Base-by-base conservation (phyloP, 139 green algal genomes). In the Deuterostichococcus epilithicus region DNA sequence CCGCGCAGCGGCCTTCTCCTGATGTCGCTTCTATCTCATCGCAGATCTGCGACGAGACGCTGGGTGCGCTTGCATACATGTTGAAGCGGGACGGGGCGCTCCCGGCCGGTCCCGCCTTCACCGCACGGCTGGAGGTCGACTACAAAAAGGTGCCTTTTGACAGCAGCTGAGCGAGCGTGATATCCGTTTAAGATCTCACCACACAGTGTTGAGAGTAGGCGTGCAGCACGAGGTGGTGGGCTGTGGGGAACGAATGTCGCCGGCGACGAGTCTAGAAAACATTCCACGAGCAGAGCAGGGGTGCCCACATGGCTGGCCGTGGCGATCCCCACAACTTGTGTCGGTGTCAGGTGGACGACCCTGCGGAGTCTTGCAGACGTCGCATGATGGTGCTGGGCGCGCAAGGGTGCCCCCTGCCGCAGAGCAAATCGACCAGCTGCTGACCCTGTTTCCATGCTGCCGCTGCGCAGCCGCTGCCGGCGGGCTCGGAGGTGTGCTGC, bases 51-150 rank as follows among this genome's bases (percentile, higher is more conserved):
- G 84, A 88, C 36, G 84, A 88, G 73, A 86, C 79, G 22, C 76
- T 84, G 0, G 84, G 84, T 47, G 81, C 78, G 1, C 76, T 88
- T 0, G 82, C 78, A 34, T 88, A 81, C 38, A 45, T 83, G 39
- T 20, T 63, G 52, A 63, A 88, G 76, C 77, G 78, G 23, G 36
- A 72, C 1, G 79, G 79, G 26, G 25, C 75, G 38, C 39, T 86
- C 42, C 47, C 60, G 65, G 42, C 65, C 20, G 84, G 84, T 5
- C 80, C 76, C 34, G 76, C 81, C 33, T 88, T 87, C 59, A 89
- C 84, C 1, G 84, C 81, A 1, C 78, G 78, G 22, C 76, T 88
- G 5, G 84, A 86, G 42, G 81, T 83, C 26, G 38, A 82, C 72
- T 78, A 70, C 65, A 71, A 78, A 44, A 72, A 68, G 45, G 59